Conservation (phyloP, 257 asterid species). For the Forsythia suspensa region DNA sequence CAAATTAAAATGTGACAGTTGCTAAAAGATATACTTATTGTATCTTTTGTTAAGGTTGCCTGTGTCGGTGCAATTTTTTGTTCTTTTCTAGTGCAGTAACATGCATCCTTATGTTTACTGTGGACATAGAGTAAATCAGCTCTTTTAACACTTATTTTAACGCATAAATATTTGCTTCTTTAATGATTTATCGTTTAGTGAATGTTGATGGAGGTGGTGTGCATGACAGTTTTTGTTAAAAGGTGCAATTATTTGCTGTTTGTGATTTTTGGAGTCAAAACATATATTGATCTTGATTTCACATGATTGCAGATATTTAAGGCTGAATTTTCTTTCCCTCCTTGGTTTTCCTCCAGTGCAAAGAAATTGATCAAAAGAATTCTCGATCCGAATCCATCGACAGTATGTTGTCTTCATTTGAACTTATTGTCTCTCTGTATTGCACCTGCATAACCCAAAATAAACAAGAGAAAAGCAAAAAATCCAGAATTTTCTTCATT, state of each 20-base stretch:
- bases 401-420: conserved; percentile 45
- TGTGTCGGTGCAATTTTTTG: too few species aligned
- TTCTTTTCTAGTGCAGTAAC: too few species aligned
- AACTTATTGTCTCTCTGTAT: not conserved
- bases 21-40: too few species aligned
- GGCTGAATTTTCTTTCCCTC: conserved; percentile 86
- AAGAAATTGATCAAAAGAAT: conserved; percentile 84
- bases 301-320: conserved; percentile 69
- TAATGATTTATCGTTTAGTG: too few species aligned
- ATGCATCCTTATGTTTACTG: too few species aligned
- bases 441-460: not conserved
- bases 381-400: conserved; percentile 84
- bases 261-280: not conserved
- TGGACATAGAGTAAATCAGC: too few species aligned
- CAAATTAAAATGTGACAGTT: too few species aligned
- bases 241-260: not conserved
- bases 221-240: too few species aligned
- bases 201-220: too few species aligned
- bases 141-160: too few species aligned
- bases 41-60: too few species aligned
- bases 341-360: conserved; percentile 86
- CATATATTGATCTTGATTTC: conserved; percentile 14
- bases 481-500: not conserved
- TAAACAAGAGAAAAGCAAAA: not conserved
- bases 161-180: too few species aligned